These are phyloP conservation scores for Corymbia calophylla DNA, from an alignment of 441 rosid genomes.

Conservation along the genomic window DNA sequence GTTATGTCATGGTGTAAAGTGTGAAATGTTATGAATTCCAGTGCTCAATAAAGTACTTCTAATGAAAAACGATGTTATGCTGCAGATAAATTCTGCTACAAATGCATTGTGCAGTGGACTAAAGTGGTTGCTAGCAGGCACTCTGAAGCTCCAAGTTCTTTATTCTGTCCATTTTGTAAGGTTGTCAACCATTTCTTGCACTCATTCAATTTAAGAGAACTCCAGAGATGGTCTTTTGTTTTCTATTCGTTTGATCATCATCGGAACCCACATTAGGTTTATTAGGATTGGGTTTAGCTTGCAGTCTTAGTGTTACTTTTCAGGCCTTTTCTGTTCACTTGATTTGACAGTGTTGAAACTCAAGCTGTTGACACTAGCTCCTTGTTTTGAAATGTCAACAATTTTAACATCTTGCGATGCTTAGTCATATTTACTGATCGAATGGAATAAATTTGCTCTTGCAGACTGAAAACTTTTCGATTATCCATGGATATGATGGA, in stretches of 20 bases:
- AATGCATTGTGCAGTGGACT: conserved; percentile 71
- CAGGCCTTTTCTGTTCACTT: neutral
- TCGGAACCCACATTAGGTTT: neutral
- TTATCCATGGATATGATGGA: conserved; percentile 71
- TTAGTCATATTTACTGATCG: neutral
- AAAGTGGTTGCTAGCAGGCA: conserved; percentile 59
- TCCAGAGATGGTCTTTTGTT: too few species aligned
- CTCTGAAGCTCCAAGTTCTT: conserved; percentile 31
- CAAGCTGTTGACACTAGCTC: neutral
- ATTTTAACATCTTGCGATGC: neutral
- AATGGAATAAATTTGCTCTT: conserved; percentile 1
- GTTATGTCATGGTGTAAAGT: neutral
- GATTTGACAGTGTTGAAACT: neutral
- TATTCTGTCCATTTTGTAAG: conserved; percentile 92
- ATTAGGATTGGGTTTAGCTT: neutral
- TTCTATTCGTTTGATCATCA: neutral
- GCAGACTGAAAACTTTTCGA: conserved; percentile 65
- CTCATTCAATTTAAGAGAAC: neutral
- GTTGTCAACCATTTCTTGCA: conserved; percentile 12
- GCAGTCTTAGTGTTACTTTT: neutral
- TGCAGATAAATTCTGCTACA: conserved; percentile 87
- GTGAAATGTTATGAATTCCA: neutral
- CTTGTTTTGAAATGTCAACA: rapidly evolving
- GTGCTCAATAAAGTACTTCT: neutral
- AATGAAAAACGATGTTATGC: neutral